phyloP scores from a whole-genome alignment of 108 stramenopile species.

The Cylindrotheca closterium region DNA sequence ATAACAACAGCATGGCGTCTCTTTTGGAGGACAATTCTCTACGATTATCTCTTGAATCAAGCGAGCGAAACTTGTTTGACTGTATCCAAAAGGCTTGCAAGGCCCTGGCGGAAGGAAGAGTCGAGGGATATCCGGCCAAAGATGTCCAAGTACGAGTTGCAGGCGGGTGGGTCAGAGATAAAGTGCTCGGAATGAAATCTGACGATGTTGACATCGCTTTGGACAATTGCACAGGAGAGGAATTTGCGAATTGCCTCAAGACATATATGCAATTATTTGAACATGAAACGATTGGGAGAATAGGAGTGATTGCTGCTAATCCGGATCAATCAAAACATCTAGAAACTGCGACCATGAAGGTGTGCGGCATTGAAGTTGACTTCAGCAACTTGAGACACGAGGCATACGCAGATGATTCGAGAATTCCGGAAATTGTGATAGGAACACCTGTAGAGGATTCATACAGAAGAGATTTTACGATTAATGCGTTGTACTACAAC shows the following conservation, averaged over 20 bases:
- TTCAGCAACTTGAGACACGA: slow-evolving; percentile 94
- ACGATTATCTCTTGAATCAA: no score
- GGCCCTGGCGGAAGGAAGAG: slow-evolving; percentile 14
- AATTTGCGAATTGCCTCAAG: slow-evolving; percentile 88
- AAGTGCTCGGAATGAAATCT: slow-evolving; percentile 73
- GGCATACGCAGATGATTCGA: slow-evolving; percentile 68
- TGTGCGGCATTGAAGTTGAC: slow-evolving; percentile 88
- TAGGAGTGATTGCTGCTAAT: slow-evolving; percentile 93
- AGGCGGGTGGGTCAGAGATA: slow-evolving; percentile 91
- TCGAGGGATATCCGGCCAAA: slow-evolving; percentile 3
- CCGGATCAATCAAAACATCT: slow-evolving; percentile 98
- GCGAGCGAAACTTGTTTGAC: slow-evolving; percentile 5
- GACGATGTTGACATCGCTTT: slow-evolving; percentile 96
- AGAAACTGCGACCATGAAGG: slow-evolving; percentile 93
- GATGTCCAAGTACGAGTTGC: slow-evolving; percentile 61
- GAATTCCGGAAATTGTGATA: slow-evolving; percentile 85
- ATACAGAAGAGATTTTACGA: slow-evolving; percentile 90
- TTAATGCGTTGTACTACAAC: slow-evolving; percentile 96
- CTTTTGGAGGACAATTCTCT: no score
- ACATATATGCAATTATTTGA: slow-evolving; percentile 35
- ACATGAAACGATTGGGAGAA: slow-evolving; percentile 35
- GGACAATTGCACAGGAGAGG: slow-evolving; percentile 89
- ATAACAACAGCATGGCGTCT: no score
- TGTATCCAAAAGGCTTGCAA: slow-evolving; percentile 10
- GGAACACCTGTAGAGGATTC: slow-evolving; percentile 94